A percentile compares a stretch with the other conserved stretches of the same genome.
Conservation (phyloP, 1,284 basidiomycete genomes). For the Heliocybe sulcata region DNA sequence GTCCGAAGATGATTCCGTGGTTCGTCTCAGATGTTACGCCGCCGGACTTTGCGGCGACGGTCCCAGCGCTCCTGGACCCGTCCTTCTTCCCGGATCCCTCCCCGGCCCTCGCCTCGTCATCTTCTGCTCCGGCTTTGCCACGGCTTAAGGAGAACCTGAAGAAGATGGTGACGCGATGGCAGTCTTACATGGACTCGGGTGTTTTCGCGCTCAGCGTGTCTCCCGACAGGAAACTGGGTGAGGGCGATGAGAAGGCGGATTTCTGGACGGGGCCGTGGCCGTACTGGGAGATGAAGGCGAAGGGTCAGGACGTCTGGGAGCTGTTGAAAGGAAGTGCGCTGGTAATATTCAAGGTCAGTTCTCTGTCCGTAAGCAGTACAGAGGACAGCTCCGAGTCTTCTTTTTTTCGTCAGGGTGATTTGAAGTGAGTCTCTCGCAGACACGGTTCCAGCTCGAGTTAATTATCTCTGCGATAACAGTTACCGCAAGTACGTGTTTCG, state of each 20-base stretch:
- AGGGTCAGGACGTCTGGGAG: slow-evolving; percentile 52
- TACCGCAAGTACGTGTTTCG: slow-evolving; percentile 67
- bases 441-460: background rate
- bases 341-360: slow-evolving; percentile 83
- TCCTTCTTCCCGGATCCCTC: slow-evolving; percentile 41
- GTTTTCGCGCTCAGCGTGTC: slow-evolving; percentile 74
- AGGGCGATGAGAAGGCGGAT: slow-evolving; percentile 32
- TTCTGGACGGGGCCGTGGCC: slow-evolving; percentile 86
- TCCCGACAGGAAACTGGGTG: slow-evolving; percentile 56
- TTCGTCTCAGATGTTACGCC: slow-evolving; percentile 91
- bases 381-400: background rate
- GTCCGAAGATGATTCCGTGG: slow-evolving; percentile 88
- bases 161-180: slow-evolving; percentile 70
- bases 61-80: slow-evolving; percentile 50
- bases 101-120: slow-evolving; percentile 13
- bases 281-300: slow-evolving; percentile 73
- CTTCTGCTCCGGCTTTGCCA: slow-evolving; percentile 13
- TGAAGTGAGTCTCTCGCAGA: slow-evolving; percentile 53
- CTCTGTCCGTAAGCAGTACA: background rate
- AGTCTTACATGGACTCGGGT: slow-evolving; percentile 59
- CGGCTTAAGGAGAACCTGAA: slow-evolving; percentile 33
- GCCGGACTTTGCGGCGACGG: slow-evolving; percentile 58
- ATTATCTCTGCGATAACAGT: slow-evolving; percentile 26
- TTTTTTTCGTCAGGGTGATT: slow-evolving; percentile 58
- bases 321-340: slow-evolving; percentile 62